A percentile compares a stretch with the other conserved stretches of the same genome.
phyloP scores from a whole-genome alignment of 305 asterid species.

The Stenogyne calaminthoides region DNA sequence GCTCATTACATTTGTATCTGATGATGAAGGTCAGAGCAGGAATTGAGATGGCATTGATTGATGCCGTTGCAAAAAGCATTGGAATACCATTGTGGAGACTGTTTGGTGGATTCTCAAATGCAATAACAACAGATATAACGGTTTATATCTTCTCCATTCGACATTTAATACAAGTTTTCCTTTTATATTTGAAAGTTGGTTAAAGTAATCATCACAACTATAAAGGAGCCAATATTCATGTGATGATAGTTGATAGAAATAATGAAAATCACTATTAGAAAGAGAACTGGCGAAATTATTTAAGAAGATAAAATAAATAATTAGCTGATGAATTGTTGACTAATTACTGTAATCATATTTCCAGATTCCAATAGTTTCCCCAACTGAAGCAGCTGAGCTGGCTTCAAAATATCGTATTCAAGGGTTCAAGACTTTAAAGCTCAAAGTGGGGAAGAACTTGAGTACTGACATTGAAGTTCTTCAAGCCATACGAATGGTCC shows the following conservation, averaged over 20 bases:
- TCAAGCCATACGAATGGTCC: slow-evolving; percentile 73
- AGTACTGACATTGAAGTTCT: slow-evolving; percentile 74
- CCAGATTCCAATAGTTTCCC: slow-evolving; percentile 88
- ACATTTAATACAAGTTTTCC: slow-evolving; percentile 7
- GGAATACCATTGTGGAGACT: slow-evolving; percentile 88
- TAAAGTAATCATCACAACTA: slow-evolving; percentile 2
- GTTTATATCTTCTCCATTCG: slow-evolving; percentile 45
- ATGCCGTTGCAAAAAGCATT: slow-evolving; percentile 83
- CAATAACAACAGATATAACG: slow-evolving; percentile 82
- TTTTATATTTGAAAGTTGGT: neutral
- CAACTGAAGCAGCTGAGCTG: slow-evolving; percentile 76
- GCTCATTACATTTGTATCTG: slow-evolving; percentile 37
- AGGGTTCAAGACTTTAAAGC: slow-evolving; percentile 86
- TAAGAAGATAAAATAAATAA: neutral
- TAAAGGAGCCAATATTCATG: slow-evolving; percentile 8
- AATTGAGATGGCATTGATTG: slow-evolving; percentile 92
- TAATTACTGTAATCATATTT: slow-evolving; percentile 22
- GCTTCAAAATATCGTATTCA: slow-evolving; percentile 61
- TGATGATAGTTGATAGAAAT: neutral
- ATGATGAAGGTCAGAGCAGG: slow-evolving; percentile 90
- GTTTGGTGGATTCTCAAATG: slow-evolving; percentile 76
- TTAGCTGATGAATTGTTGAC: slow-evolving; percentile 18
- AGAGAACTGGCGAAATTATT: neutral
- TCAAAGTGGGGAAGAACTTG: slow-evolving; percentile 84
- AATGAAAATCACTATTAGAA: neutral